Percentiles rank a stretch among this genome's conserved stretches.
Conservation (phyloP, 495 filamentous ascomycete genomes). For the Neurospora sp. region DNA sequence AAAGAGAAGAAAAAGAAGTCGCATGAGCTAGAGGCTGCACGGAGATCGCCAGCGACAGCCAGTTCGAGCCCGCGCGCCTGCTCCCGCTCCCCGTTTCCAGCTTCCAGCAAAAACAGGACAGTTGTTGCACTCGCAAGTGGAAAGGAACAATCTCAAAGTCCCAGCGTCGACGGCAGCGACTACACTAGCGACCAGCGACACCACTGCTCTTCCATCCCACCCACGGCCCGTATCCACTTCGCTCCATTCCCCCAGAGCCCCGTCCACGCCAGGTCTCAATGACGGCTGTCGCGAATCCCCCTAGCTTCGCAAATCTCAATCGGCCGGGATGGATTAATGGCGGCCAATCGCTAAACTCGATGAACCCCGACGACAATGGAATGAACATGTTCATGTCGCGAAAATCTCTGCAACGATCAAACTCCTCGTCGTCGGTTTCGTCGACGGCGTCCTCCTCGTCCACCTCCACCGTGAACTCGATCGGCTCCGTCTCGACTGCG, state of each 20-base stretch:
- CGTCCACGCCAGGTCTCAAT: conserved; percentile 39
- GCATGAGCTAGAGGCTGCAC: neutral
- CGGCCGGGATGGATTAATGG: conserved; percentile 64
- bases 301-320: conserved; percentile 65
- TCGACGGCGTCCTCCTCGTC: conserved; percentile 59
- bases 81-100: neutral
- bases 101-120: neutral
- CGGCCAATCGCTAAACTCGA: conserved; percentile 64
- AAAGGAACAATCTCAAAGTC: neutral
- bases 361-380: conserved; percentile 76
- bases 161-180: neutral
- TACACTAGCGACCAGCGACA: neutral
- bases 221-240: conserved; percentile 29
- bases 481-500: neutral
- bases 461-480: conserved; percentile 43
- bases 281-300: conserved; percentile 94
- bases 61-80: neutral
- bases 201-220: neutral
- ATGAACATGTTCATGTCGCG: conserved; percentile 68
- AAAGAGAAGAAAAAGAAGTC: neutral
- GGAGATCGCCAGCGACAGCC: neutral
- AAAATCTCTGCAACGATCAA: conserved; percentile 73
- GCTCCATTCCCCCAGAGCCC: conserved; percentile 9
- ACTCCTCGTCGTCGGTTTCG: conserved; percentile 76
- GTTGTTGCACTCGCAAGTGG: neutral